Base-by-base conservation (phyloP, 1,284 basidiomycete species). In the Calocybe gambosa region DNA sequence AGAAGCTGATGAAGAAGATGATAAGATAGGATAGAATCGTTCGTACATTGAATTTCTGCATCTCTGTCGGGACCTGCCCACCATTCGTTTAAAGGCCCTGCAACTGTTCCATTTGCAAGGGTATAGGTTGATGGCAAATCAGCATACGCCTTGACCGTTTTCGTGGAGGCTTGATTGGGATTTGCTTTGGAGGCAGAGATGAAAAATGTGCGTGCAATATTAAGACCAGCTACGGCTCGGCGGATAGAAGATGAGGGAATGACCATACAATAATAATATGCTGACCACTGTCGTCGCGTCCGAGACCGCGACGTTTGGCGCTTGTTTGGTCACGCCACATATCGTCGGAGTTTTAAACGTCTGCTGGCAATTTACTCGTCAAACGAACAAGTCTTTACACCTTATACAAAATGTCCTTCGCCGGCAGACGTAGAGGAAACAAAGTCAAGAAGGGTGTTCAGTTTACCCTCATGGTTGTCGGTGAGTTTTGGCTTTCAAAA, bases 381-480 rank as follows among this genome's bases (percentile, higher is more conserved):
- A 50, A 51, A 48, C 55, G 37, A 41, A 45, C 39, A 50, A 53
- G 19, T 47, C 40, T 23, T 28, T 46, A 65, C 21, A 23, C 3
- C 4, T 7, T 23, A 23, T 23, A 23, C 21, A 75, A 60, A 68
- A 89, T 88, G 85, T 87, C 85, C 60, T 86, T 85, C 63, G 84
- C 89, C 58, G 84, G 86, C 63, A 82, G 86, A 72, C 85, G 89
- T 62, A 81, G 88, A 67, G 87, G 85, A 71, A 95, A 93, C 75
- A 93, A 93, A 69, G 91, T 89, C 68, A 96, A 95, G 75, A 95
- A 95, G 80, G 92, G 92, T 68, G 89, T 95, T 46, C 93, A 94
- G 74, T 91, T 95, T 74, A 95, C 92, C 58, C 67, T 93, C 57
- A 93, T 93, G 91, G 91, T 94, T 45, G 91, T 94, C 61, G 91